Percentiles rank a stretch among this genome's conserved stretches.
These are phyloP conservation scores for Colletotrichum gigasporum DNA, from an alignment of 2,329 filamentous ascomycete species.

Conservation along the genomic window DNA sequence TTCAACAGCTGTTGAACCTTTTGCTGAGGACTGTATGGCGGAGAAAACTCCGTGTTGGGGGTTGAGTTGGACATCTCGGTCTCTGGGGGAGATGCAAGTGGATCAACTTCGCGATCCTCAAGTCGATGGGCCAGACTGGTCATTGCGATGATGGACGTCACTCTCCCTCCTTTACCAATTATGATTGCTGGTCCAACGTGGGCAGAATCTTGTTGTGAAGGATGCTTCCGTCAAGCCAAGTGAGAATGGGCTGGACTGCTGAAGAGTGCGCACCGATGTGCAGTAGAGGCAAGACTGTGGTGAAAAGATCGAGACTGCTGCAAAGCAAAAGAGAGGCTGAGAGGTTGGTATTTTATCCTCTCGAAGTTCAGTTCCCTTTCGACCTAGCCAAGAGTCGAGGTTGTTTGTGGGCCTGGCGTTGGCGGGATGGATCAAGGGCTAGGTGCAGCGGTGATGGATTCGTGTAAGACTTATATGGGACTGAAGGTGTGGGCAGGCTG, in stretches of 20 bases:
- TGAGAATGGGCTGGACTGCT: too few species aligned
- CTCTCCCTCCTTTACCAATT: too few species aligned
- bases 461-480: constrained; percentile 34
- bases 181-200: too few species aligned
- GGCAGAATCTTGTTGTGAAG: neutral
- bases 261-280: too few species aligned
- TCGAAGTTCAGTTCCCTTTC: neutral
- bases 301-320: neutral
- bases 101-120: constrained; percentile 43
- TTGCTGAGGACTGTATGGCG: constrained; percentile 53
- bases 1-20: constrained; percentile 43
- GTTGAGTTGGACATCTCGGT: constrained; percentile 50
- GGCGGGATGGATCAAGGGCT: constrained; percentile 25
- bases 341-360: neutral
- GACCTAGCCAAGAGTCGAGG: neutral
- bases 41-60: constrained; percentile 60
- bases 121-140: neutral
- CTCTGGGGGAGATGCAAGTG: constrained; percentile 25
- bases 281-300: neutral
- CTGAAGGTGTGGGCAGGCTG: constrained; percentile 16
- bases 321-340: constrained; percentile 7
- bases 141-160: too few species aligned
- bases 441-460: constrained; percentile 25
- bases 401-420: neutral
- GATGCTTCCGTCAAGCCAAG: neutral